Percentiles rank a stretch among this genome's conserved stretches.
Evolutionary conservation across 495 filamentous ascomycete genomes (phyloP).

Genomic region (Umbilicaria muhlenbergii): DNA sequence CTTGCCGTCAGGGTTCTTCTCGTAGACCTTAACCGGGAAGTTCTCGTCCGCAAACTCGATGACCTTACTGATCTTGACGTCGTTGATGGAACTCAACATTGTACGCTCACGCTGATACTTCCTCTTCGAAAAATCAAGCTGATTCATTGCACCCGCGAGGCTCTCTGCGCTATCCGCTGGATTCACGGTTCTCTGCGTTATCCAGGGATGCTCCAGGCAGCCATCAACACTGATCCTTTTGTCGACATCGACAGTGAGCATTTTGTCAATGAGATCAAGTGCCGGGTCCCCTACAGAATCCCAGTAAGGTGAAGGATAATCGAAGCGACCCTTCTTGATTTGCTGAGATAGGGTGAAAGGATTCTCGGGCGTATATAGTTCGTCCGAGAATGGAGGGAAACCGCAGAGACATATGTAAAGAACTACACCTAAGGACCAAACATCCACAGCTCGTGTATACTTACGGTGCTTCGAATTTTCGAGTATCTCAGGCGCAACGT

Average conservation of each 20-base stretch:
- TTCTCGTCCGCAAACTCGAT: constrained; percentile 36
- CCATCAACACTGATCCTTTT: constrained; percentile 76
- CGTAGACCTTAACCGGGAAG: constrained; percentile 56
- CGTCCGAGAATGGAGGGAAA: constrained; percentile 93
- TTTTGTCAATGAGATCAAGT: constrained; percentile 83
- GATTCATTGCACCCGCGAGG: constrained; percentile 63
- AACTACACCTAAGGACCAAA: constrained; percentile 97
- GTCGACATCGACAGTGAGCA: constrained; percentile 78
- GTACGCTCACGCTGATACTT: constrained; percentile 72
- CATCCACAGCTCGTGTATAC: constrained; percentile 90
- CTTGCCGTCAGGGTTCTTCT: constrained; percentile 51
- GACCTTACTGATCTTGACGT: constrained; percentile 50
- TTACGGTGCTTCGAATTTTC: constrained; percentile 59
- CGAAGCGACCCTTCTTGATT: constrained; percentile 76
- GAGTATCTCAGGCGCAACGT: constrained; percentile 93
- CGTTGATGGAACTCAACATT: constrained; percentile 66
- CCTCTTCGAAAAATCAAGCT: constrained; percentile 71
- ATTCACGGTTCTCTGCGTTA: constrained; percentile 37
- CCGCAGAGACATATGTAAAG: constrained; percentile 97
- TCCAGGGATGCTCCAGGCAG: constrained; percentile 87
- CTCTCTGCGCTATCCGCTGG: constrained; percentile 84
- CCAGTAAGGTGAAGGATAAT: constrained; percentile 98
- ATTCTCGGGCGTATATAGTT: constrained; percentile 60
- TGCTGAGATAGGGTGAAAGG: constrained; percentile 81
- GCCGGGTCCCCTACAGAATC: constrained; percentile 82